Conservation (phyloP, 2,329 filamentous ascomycete genomes). For the Clathrospora elynae region DNA sequence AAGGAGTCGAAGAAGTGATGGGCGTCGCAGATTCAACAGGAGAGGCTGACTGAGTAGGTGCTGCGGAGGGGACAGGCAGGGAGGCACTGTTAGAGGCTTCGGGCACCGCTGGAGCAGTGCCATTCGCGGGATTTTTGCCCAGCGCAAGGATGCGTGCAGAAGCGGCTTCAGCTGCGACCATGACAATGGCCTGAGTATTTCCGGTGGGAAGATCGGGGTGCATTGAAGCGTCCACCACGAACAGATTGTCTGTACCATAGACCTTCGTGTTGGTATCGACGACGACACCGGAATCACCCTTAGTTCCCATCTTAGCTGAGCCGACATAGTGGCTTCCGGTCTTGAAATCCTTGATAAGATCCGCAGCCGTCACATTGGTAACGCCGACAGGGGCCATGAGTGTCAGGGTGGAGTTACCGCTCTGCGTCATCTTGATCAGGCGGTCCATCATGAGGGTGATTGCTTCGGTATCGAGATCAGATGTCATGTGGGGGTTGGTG, state of each 20-base stretch:
- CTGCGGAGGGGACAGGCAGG: constrained; percentile 6
- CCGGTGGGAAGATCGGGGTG: constrained; percentile 71
- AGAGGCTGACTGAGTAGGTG: constrained; percentile 22
- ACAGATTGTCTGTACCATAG: constrained; percentile 51
- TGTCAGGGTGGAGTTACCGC: constrained; percentile 36
- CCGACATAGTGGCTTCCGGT: constrained; percentile 52
- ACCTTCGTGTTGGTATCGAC: constrained; percentile 50
- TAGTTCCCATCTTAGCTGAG: constrained; percentile 60
- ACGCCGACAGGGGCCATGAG: constrained; percentile 45
- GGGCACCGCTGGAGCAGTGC: constrained; percentile 7
- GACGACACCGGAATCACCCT: constrained; percentile 51
- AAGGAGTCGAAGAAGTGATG: constrained; percentile 1
- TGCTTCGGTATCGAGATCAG: constrained; percentile 50
- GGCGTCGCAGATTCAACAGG: constrained; percentile 7
- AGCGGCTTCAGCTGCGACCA: constrained; percentile 67
- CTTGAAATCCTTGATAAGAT: constrained; percentile 41
- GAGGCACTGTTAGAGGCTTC: constrained; percentile 8
- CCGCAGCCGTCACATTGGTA: constrained; percentile 49
- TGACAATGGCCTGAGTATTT: constrained; percentile 70
- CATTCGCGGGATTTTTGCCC: constrained; percentile 25
- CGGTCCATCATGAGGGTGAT: constrained; percentile 55
- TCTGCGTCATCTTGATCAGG: constrained; percentile 46
- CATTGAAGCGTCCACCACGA: constrained; percentile 54
- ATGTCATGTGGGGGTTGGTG: constrained; percentile 58
- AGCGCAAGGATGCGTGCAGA: constrained; percentile 58